Base-by-base conservation (phyloP, 768 basidiomycete species). In the Coprinopsis marcescibilis region DNA sequence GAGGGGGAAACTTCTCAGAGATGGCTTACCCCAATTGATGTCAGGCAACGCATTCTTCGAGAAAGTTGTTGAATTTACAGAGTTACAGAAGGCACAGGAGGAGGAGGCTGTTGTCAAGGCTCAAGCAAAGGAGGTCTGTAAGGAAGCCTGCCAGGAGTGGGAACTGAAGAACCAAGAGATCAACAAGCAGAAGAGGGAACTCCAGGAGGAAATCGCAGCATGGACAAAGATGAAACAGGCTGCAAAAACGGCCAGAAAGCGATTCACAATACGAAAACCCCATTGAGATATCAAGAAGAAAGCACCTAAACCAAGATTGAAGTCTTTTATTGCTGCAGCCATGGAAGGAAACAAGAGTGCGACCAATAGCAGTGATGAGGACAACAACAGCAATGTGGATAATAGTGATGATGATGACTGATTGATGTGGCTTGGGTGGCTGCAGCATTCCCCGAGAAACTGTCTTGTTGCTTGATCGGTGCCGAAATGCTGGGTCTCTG, bases 11-110 rank as follows among this genome's bases (percentile, higher is more conserved):
- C 6, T 43, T 13, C 21, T 45, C 10, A 32, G 37, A 23, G 52
- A 49, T 50, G 52, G 52, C 4, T 29, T 53, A 17, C 49, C 43
- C 6, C n/a, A 33, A 11, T 10, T 53, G 23, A 21, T 53, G 14
- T 39, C 52, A 8, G 33, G 38, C 23, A 49, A 53, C 45, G 44
- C 24, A 14, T 53, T 49, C 33, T 45, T 19, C 34, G 43, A 53
- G 15, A 11, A 10, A 14, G 38, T 50, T 7, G 41, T 37, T 26
- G 26, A 44, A 26, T 48, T 42, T 23, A 42, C 26, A 20, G 32
- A 35, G 13, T 33, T 14, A 23, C 43, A 45, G 20, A 29, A 48
- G 38, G 14, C 29, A 26, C 14, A 48, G 25, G 46, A 40, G 21
- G 37, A 3, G 14, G 26, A 38, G 38, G 26, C 21, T 11, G 14